phyloP scores from a whole-genome alignment of 768 basidiomycete genomes.

The Termitomyces sp. region DNA sequence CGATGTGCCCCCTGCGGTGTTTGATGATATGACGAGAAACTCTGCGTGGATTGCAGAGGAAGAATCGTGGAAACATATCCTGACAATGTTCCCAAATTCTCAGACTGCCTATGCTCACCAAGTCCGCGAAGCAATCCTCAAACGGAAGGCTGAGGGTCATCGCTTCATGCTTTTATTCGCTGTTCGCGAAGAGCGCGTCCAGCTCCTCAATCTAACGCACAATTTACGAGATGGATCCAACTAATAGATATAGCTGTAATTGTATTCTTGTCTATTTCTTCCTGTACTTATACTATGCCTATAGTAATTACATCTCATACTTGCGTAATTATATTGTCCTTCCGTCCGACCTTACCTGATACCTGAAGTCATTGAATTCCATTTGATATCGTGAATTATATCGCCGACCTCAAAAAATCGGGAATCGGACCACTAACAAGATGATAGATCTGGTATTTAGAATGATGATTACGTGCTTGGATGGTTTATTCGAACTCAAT shows the following conservation, averaged over 20 bases:
- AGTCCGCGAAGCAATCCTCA: slow-evolving; percentile 60
- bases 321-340: not conserved
- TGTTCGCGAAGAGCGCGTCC: slow-evolving; percentile 64
- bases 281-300: not conserved
- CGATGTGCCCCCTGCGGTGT: slow-evolving; percentile 55
- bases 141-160: slow-evolving; percentile 59
- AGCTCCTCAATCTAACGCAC: slow-evolving; percentile 42
- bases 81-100: slow-evolving; percentile 48
- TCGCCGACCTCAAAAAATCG: too few relatives aligned
- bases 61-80: slow-evolving; percentile 63
- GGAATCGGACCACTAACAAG: too few relatives aligned
- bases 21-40: slow-evolving; percentile 56
- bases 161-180: slow-evolving; percentile 59
- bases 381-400: too few relatives aligned
- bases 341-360: too few relatives aligned
- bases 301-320: not conserved
- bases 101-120: slow-evolving; percentile 60
- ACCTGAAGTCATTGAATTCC: too few relatives aligned
- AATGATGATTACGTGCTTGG: too few relatives aligned
- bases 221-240: slow-evolving; percentile 13
- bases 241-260: slow-evolving; percentile 2
- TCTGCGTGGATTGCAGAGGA: slow-evolving; percentile 70
- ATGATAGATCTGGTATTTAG: too few relatives aligned
- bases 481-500: too few relatives aligned
- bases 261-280: slow-evolving; percentile 4